Evolutionary conservation across 257 asterid species (phyloP).

Genomic region (Rhazya stricta): DNA sequence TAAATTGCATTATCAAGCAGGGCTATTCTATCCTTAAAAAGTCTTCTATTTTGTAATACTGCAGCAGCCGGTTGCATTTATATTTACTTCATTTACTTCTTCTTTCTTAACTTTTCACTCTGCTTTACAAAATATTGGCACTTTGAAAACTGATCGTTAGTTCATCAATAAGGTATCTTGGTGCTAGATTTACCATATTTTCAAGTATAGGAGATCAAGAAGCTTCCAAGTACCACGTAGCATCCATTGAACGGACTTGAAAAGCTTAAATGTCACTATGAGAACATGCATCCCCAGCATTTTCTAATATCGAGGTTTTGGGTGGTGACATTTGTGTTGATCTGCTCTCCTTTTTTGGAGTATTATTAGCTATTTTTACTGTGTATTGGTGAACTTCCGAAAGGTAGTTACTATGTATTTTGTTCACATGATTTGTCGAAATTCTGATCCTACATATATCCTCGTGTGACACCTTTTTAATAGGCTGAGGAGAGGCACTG

Average conservation of each 20-base stretch:
- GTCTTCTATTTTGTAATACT: too few relatives aligned
- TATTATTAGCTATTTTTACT: neutral
- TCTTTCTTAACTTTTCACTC: neutral
- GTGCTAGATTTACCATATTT: neutral
- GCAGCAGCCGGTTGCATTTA: neutral
- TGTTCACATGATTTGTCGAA: neutral
- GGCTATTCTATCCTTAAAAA: too few relatives aligned
- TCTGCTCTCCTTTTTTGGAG: neutral
- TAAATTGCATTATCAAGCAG: too few relatives aligned
- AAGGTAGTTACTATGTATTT: neutral
- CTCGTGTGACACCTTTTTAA: neutral
- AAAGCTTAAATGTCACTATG: neutral
- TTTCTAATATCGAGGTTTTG: neutral
- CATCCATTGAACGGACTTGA: neutral
- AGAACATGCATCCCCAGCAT: neutral
- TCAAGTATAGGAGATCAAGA: neutral
- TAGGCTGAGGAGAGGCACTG: constrained; percentile 85
- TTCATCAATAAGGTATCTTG: neutral
- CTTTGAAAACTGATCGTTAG: neutral
- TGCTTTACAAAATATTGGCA: neutral
- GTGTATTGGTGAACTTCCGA: neutral
- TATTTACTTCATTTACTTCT: neutral
- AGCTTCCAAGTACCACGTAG: neutral
- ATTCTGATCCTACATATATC: neutral
- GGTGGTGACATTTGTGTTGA: neutral